phyloP scores from a whole-genome alignment of 768 basidiomycete species.

The Dentipellis sp. region DNA sequence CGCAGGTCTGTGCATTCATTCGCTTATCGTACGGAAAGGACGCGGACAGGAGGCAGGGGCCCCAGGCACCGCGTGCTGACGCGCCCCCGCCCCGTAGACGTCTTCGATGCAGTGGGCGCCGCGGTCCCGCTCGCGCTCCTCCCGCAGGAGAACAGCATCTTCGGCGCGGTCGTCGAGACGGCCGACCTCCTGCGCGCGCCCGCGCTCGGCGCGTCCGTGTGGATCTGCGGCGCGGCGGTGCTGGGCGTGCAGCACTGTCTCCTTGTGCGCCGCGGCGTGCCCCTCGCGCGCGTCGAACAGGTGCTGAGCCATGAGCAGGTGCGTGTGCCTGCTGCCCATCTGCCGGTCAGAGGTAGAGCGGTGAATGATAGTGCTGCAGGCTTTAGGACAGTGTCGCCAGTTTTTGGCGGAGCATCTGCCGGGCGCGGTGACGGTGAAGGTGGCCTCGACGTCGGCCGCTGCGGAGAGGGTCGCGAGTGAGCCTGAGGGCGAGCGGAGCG shows the following conservation, averaged over 20 bases:
- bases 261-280: slow-evolving; percentile 49
- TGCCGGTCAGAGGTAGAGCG: neutral
- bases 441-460: slow-evolving; percentile 67
- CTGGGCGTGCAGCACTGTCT: slow-evolving; percentile 63
- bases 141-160: slow-evolving; percentile 75
- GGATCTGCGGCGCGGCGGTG: slow-evolving; percentile 50
- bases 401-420: slow-evolving; percentile 52
- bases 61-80: no score
- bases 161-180: slow-evolving; percentile 66
- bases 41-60: no score
- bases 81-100: slow-evolving; percentile 32
- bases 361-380: slow-evolving; percentile 29
- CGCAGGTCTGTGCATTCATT: slow-evolving; percentile 14
- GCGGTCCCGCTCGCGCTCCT: slow-evolving; percentile 48
- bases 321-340: slow-evolving; percentile 6
- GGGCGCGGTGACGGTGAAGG: slow-evolving; percentile 39
- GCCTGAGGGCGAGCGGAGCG: slow-evolving; percentile 37
- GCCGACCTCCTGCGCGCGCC: slow-evolving; percentile 52
- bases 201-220: slow-evolving; percentile 30
- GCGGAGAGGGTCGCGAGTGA: slow-evolving; percentile 39
- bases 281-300: slow-evolving; percentile 41
- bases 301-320: slow-evolving; percentile 82
- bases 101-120: slow-evolving; percentile 42
- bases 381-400: slow-evolving; percentile 66
- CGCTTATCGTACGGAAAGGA: no score